Evolutionary conservation across 306 rosid species (phyloP).

Genomic region (Lathyrus oleraceus): DNA sequence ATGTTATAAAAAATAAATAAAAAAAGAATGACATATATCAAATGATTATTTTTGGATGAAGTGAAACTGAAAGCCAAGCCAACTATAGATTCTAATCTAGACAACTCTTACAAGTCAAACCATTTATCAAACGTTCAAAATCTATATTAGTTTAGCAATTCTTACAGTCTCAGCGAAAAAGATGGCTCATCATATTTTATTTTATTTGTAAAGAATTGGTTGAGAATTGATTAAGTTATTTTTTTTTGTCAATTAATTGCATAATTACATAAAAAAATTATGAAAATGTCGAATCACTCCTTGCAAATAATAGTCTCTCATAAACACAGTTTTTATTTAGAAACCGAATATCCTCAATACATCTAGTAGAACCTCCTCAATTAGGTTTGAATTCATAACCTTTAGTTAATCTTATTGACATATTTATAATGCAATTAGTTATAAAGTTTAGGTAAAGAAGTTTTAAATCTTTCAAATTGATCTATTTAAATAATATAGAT

Average conservation of each 20-base stretch:
- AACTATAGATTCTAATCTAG: conserved; percentile 39
- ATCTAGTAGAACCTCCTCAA: too few species aligned
- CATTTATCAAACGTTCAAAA: conserved; percentile 31
- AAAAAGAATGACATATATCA: background rate
- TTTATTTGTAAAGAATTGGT: conserved; percentile 19
- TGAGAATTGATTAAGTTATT: background rate
- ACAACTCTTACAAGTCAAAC: conserved; percentile 39
- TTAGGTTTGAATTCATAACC: too few species aligned
- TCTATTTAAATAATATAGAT: too few species aligned
- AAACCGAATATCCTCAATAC: too few species aligned
- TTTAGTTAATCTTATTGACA: too few species aligned
- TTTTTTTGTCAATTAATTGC: background rate
- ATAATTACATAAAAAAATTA: background rate
- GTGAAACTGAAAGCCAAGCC: conserved; percentile 44
- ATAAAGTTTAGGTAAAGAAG: too few species aligned
- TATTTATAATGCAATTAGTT: too few species aligned
- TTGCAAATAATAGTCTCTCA: background rate
- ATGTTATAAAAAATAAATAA: background rate
- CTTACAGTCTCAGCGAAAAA: conserved; percentile 26
- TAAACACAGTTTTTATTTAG: too few species aligned
- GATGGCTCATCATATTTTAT: conserved; percentile 24
- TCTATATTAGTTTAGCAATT: conserved; percentile 30
- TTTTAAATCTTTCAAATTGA: too few species aligned
- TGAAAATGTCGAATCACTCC: conserved; percentile 16
- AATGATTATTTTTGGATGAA: conserved; percentile 34